Conservation (phyloP, 2,329 filamentous ascomycete species). For the Teratosphaeria viscida region DNA sequence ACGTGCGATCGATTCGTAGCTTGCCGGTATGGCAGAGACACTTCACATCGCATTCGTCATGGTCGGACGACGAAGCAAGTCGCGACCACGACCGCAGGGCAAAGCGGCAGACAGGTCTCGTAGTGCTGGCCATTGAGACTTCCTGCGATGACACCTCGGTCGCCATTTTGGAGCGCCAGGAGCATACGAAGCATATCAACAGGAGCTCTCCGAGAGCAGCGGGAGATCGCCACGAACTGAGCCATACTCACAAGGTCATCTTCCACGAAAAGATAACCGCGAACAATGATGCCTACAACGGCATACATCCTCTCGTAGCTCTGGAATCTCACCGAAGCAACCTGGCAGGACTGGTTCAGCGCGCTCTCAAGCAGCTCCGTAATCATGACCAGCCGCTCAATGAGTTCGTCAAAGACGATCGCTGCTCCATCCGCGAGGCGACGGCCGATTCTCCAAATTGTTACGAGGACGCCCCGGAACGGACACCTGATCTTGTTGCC, state of each 20-base stretch:
- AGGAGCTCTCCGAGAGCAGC: neutral
- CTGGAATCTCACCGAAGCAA: conserved; percentile 64
- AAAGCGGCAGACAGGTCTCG: neutral
- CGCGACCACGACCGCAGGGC: neutral
- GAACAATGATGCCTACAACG: conserved; percentile 62
- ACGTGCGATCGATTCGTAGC: neutral
- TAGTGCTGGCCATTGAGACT: conserved; percentile 61
- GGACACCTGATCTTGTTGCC: conserved; percentile 71
- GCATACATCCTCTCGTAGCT: conserved; percentile 70
- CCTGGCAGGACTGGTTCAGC: conserved; percentile 57
- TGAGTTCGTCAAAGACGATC: neutral
- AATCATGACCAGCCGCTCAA: neutral
- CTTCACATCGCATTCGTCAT: neutral
- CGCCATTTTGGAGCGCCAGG: conserved; percentile 41
- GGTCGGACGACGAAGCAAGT: neutral
- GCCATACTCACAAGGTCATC: conserved; percentile 29
- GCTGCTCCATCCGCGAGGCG: neutral
- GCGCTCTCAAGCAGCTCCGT: conserved; percentile 42
- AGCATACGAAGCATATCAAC: neutral
- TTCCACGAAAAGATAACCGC: conserved; percentile 77
- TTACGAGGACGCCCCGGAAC: neutral
- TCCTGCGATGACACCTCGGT: conserved; percentile 93
- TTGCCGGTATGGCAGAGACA: neutral
- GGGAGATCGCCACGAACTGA: no score
- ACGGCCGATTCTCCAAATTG: neutral